phyloP scores from a whole-genome alignment of 371 early-diverging fungal species.

The Actinomortierella wolfii region DNA sequence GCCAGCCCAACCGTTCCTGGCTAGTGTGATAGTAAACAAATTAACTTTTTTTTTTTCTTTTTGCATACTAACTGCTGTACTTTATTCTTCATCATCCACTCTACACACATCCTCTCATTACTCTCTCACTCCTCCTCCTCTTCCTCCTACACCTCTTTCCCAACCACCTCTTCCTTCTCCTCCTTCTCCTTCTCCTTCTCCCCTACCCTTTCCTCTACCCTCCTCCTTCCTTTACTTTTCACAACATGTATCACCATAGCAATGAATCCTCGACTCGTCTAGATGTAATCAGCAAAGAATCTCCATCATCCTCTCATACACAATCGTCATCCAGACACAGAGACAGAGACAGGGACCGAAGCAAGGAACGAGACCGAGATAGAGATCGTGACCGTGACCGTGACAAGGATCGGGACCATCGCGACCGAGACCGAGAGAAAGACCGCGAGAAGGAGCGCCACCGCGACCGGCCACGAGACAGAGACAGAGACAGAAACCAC shows the following conservation, averaged over 20 bases:
- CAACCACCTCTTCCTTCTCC: background rate
- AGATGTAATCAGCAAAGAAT: too few species aligned
- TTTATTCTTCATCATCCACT: background rate
- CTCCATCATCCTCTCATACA: background rate
- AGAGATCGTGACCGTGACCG: too few species aligned
- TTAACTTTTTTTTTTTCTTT: background rate
- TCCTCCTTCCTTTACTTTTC: background rate
- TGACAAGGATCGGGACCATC: too few species aligned
- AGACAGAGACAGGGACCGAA: too few species aligned
- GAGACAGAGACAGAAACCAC: too few species aligned
- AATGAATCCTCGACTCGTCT: background rate
- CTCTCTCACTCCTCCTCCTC: background rate
- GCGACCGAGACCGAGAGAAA: too few species aligned
- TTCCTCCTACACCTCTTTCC: background rate
- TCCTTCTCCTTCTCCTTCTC: background rate
- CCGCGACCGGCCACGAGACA: too few species aligned
- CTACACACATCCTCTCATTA: background rate
- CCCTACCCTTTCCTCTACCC: background rate
- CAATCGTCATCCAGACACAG: background rate
- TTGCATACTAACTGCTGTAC: background rate
- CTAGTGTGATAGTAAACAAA: too few species aligned
- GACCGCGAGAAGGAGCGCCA: too few species aligned
- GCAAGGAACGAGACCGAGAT: too few species aligned
- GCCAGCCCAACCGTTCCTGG: too few species aligned
- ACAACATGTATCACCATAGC: background rate